Evolutionary conservation across 441 rosid genomes (phyloP).

Genomic region (Daphne laureola): DNA sequence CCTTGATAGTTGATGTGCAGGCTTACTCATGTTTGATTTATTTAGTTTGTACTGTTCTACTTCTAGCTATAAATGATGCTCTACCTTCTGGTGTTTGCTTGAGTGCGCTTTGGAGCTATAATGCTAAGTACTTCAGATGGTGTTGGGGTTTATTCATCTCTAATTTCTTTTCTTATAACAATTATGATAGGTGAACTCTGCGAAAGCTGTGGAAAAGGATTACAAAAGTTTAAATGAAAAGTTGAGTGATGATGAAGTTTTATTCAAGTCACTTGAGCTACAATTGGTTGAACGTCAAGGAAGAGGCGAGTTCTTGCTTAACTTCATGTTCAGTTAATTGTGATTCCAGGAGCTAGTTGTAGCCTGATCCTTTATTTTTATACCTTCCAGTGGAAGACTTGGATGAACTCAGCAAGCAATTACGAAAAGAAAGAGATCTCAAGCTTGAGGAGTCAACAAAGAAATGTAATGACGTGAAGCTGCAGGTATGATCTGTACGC

Average conservation of each 20-base stretch:
- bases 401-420: slow-evolving; percentile 37
- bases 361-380: slow-evolving; percentile 9
- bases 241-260: slow-evolving; percentile 51
- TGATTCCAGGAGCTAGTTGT: background rate
- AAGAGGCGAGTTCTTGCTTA: slow-evolving; percentile 39
- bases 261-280: slow-evolving; percentile 66
- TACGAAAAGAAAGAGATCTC: slow-evolving; percentile 52
- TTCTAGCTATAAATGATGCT: too few species aligned
- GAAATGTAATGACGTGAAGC: slow-evolving; percentile 36
- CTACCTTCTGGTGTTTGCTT: too few species aligned
- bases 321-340: slow-evolving; percentile 2
- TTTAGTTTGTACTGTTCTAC: too few species aligned
- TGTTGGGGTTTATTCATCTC: too few species aligned
- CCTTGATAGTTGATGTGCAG: too few species aligned
- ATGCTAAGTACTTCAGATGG: background rate
- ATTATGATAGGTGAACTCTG: slow-evolving; percentile 48
- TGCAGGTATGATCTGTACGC: slow-evolving; percentile 54
- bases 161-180: background rate
- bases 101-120: background rate
- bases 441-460: slow-evolving; percentile 44
- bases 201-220: slow-evolving; percentile 75
- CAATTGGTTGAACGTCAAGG: slow-evolving; percentile 59
- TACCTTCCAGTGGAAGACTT: slow-evolving; percentile 49
- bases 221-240: slow-evolving; percentile 56
- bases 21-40: too few species aligned